Conservation (phyloP, 1,284 basidiomycete species). For the Coniophora puteana region DNA sequence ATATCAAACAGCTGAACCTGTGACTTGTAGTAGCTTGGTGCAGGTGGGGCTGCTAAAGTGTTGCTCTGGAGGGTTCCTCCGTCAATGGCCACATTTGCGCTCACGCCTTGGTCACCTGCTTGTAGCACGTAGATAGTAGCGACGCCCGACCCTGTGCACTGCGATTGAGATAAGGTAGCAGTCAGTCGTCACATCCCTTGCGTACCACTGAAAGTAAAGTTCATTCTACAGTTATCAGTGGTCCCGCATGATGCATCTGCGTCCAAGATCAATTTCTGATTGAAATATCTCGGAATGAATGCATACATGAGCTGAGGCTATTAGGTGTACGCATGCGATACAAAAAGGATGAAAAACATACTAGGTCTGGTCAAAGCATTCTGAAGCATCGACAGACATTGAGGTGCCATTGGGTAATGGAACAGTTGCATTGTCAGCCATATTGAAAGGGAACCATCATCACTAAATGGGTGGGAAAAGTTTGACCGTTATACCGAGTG, state of each 20-base stretch:
- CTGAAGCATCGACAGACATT: neutral
- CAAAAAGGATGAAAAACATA: neutral
- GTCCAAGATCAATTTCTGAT: neutral
- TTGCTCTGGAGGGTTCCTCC: constrained; percentile 15
- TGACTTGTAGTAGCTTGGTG: constrained; percentile 21
- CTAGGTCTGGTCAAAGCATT: constrained; percentile 1
- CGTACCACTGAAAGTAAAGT: constrained; percentile 22
- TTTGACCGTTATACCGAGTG: no score
- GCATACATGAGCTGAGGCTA: neutral
- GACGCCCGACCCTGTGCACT: constrained; percentile 20
- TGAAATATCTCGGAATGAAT: neutral
- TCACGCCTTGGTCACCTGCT: constrained; percentile 23
- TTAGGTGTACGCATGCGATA: neutral
- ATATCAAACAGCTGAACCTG: constrained; percentile 17
- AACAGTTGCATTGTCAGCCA: no score
- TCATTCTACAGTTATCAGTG: constrained; percentile 19
- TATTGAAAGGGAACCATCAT: no score
- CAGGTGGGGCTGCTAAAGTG: constrained; percentile 17
- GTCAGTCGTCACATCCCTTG: neutral
- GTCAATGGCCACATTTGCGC: constrained; percentile 22
- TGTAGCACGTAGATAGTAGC: constrained; percentile 27
- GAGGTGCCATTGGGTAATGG: neutral
- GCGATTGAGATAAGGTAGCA: neutral
- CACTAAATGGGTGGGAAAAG: no score
- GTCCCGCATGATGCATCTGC: constrained; percentile 22